A percentile compares a stretch with the other conserved stretches of the same genome.
Evolutionary conservation across 805 yeast genomes (phyloP).

Genomic region (Myxozyma nipponensis): DNA sequence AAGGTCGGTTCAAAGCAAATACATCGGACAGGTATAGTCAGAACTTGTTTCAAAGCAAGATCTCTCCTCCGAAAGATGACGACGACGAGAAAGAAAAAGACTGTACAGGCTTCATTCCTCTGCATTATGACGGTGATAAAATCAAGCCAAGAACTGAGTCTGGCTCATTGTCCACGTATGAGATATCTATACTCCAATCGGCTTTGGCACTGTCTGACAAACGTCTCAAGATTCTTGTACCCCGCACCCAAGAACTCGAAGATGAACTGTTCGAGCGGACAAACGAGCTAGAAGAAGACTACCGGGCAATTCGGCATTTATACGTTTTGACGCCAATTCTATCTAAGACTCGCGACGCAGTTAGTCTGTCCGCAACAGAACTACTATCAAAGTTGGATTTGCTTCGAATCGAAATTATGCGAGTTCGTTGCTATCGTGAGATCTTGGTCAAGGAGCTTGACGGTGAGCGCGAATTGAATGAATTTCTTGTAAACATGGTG

Average conservation of each 20-base stretch:
- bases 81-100: not conserved
- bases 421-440: conserved; percentile 42
- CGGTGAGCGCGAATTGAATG: conserved; percentile 12
- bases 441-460: conserved; percentile 37
- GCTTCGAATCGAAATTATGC: conserved; percentile 52
- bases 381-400: conserved; percentile 54
- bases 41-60: conserved; percentile 1
- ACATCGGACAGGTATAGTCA: not conserved
- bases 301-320: conserved; percentile 41
- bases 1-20: conserved; percentile 4
- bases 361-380: conserved; percentile 46
- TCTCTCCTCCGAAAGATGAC: not conserved
- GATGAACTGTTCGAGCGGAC: conserved; percentile 35
- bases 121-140: conserved; percentile 13
- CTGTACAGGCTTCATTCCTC: conserved; percentile 4
- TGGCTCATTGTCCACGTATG: not conserved
- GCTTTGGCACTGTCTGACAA: conserved; percentile 18
- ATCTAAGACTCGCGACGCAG: conserved; percentile 48
- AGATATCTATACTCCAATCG: conserved; percentile 4
- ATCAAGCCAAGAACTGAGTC: conserved; percentile 6
- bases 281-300: conserved; percentile 40
- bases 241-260: conserved; percentile 38
- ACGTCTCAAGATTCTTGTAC: conserved; percentile 34
- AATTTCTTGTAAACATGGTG: not conserved
- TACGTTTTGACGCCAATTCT: conserved; percentile 53